Evolutionary conservation across 176 grass and related monocot genomes (phyloP), one percentile per base, ranked within the genome.

Genomic region (Cocos nucifera): DNA sequence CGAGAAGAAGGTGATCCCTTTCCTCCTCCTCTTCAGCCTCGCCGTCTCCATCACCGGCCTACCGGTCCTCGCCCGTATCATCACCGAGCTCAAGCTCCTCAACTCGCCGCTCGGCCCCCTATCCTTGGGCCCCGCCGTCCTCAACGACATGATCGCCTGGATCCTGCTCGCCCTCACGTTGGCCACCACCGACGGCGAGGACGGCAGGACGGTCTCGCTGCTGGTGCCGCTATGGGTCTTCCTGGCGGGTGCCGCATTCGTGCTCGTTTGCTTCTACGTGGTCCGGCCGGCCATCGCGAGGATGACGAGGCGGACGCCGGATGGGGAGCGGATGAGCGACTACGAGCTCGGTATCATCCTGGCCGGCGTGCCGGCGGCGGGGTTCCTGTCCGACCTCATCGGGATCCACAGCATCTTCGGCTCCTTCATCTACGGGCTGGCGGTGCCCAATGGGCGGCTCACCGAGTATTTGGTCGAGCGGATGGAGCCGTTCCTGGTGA

Each of bases 11-110:
- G 52, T 56, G 9, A 2, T 35, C 10, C 44, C 61, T 21, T 82
- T 82, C 35, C 29, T 61, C 49, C 12, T 76, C 12, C 59, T 82
- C 73, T 50, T 82, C 16, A 52, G 65, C 19, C 17, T 71, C 25
- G 25, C 65, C 4, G 53, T 82, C 54, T 76, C 73, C 1, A 22
- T 72, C 53, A 76, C 79, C n/a, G 62, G 73, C 9, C 76, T 71
- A 22, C 79, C 79, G 17, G 35, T 71, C 66, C 23, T 82, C 3
- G 51, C 64, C 3, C 66, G 54, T 16, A 22, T 70, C 49, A 67
- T 82, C 26, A 64, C 66, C 4, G 53, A 71, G 20, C 19, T 76
- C n/a, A 82, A 82, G 72, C 59, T 82, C 4, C 68, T 75, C 35
- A 50, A 67, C 21, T 62, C 60, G 12, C 73, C 76, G 57, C 18